Evolutionary conservation across 164 flowering plant genomes (phyloP), one percentile per base, ranked within the genome.

Genomic region (Malania oleifera): DNA sequence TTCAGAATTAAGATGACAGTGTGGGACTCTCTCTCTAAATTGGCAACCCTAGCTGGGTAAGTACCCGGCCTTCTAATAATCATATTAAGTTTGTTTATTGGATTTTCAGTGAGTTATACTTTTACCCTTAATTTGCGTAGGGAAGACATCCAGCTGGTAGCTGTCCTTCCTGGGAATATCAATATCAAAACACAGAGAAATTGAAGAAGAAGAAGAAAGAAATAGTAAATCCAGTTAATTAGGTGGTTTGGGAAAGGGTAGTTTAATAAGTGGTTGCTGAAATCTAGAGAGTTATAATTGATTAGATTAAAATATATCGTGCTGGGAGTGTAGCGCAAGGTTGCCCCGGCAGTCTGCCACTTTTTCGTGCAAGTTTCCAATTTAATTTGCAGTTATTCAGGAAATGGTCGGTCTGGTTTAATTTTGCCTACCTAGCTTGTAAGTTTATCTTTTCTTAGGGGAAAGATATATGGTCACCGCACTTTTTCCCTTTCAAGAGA

Each of bases 331-430:
- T 61, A 55, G 35, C 23, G 26, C 28, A 25, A 57, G 51, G 17
- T 39, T 27, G 29, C 19, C 43, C 14, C 17, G 3, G 37, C 37
- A 26, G 19, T 58, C 64, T 25, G 28, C 67, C 20, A 31, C 27
- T 44, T 54, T 57, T 49, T 56, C 35, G 67, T 61, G 64, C 60
- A 60, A 60, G 15, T 52, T 28, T 7, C 15, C 13, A 14, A 9
- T 28, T 48, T 20, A 63, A 60, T 55, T 55, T 76, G 77, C 77
- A 54, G 74, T 52, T 72, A 64, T 72, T 74, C 53, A 70, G 80
- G 80, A 71, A 20, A 45, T 76, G 79, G 80, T 74, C 80, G 75
- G 71, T 41, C 29, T 23, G 22, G 17, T 19, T 7, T 17, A 3
- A 52, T 29, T 45, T 37, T 50, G n/a, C n/a, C n/a, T n/a, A n/a